Conservation (phyloP, 202 grass and related monocot species). For the Musa balbisiana region DNA sequence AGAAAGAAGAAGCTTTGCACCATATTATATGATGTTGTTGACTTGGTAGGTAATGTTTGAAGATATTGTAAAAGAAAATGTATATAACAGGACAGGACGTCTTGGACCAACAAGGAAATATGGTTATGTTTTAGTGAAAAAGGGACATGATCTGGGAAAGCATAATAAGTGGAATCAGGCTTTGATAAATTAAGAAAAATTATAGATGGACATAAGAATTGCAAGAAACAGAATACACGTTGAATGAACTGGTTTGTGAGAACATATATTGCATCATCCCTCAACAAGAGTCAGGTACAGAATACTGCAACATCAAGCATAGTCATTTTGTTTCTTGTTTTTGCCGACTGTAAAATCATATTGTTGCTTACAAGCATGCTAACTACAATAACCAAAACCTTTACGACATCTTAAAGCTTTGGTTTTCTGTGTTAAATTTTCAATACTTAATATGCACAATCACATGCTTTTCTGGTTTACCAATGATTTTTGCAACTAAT, state of each 20-base stretch:
- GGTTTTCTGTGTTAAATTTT: neutral
- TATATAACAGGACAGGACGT: neutral
- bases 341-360: neutral
- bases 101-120: neutral
- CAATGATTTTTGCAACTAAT: neutral
- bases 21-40: neutral
- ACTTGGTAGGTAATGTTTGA: neutral
- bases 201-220: neutral
- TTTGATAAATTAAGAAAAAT: neutral
- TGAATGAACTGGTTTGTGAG: too few species aligned
- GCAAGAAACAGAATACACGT: neutral
- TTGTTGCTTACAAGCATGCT: neutral
- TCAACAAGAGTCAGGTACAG: neutral
- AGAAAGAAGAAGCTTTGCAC: too few species aligned
- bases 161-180: neutral
- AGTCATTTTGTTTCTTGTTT: neutral
- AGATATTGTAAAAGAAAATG: neutral
- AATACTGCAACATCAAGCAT: neutral
- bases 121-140: neutral
- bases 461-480: neutral
- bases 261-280: too few species aligned
- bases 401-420: neutral
- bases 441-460: neutral
- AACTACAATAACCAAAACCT: neutral
- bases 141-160: neutral